phyloP scores from a whole-genome alignment of 352 stramenopile genomes.

The Thraustotheca clavata region DNA sequence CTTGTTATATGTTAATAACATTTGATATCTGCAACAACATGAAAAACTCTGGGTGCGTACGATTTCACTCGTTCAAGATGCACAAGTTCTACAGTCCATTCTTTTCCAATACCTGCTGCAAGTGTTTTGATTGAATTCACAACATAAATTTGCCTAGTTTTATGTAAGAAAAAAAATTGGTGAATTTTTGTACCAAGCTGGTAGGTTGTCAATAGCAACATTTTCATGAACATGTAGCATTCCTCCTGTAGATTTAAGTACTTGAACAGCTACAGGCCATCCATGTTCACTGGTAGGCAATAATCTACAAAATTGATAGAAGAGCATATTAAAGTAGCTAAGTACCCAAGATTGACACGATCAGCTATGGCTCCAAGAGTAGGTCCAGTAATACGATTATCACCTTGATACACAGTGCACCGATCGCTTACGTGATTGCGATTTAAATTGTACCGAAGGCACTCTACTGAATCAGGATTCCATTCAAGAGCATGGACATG shows the following conservation, averaged over 20 bases:
- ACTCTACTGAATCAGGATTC: constrained; percentile 90
- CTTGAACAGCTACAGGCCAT: constrained; percentile 88
- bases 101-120: constrained; percentile 35
- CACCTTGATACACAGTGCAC: constrained; percentile 77
- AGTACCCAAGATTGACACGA: constrained; percentile 86
- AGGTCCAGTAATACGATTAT: constrained; percentile 81
- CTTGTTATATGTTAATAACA: no score
- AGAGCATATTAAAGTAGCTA: not conserved
- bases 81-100: constrained; percentile 66
- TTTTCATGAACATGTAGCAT: constrained; percentile 97
- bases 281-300: constrained; percentile 92
- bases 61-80: constrained; percentile 89
- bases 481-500: constrained; percentile 94
- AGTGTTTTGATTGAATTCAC: constrained; percentile 41
- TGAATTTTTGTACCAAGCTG: constrained; percentile 38
- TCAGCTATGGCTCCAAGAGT: constrained; percentile 77
- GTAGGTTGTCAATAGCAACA: constrained; percentile 74
- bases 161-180: not conserved
- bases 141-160: constrained; percentile 37
- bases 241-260: constrained; percentile 80
- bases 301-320: constrained; percentile 27
- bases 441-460: constrained; percentile 86
- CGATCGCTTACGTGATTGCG: constrained; percentile 84
- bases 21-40: constrained; percentile 81
- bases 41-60: constrained; percentile 86